Percentiles rank a stretch among this genome's conserved stretches.
phyloP scores from a whole-genome alignment of 176 grass and related monocot species.

The Tillandsia fasciculata region DNA sequence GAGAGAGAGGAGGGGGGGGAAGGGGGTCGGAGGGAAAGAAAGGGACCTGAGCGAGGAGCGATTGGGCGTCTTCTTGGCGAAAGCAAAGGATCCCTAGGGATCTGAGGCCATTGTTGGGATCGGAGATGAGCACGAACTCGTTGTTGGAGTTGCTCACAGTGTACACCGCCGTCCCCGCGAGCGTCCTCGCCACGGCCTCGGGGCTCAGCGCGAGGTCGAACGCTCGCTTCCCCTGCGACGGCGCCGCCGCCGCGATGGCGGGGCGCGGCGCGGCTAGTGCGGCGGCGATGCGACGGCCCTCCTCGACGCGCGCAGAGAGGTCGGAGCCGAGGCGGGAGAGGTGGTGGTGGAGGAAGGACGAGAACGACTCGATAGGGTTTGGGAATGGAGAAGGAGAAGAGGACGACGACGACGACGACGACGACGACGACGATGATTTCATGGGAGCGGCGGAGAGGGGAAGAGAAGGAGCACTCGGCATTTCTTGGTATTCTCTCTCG shows the following conservation, averaged over 20 bases:
- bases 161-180: constrained; percentile 51
- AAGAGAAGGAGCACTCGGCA: constrained; percentile 27
- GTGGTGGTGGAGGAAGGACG: constrained; percentile 51
- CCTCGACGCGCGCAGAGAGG: constrained; percentile 35
- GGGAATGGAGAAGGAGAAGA: constrained; percentile 6
- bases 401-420: constrained; percentile 2
- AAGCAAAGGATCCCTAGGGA: constrained; percentile 86
- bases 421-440: constrained; percentile 8
- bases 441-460: constrained; percentile 56
- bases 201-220: constrained; percentile 51
- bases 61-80: constrained; percentile 63
- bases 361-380: constrained; percentile 34
- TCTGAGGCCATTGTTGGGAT: constrained; percentile 61
- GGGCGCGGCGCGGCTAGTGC: not conserved
- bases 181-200: constrained; percentile 56
- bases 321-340: constrained; percentile 26
- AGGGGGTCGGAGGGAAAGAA: not conserved
- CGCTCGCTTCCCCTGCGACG: constrained; percentile 15
- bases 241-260: not conserved
- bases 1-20: too few species aligned
- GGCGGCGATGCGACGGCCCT: constrained; percentile 22
- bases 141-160: constrained; percentile 81
- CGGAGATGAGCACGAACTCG: constrained; percentile 91
- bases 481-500: not conserved
- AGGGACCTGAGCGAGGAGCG: constrained; percentile 60